phyloP scores from a whole-genome alignment of 2,329 filamentous ascomycete genomes.

The Colletotrichum sp. region DNA sequence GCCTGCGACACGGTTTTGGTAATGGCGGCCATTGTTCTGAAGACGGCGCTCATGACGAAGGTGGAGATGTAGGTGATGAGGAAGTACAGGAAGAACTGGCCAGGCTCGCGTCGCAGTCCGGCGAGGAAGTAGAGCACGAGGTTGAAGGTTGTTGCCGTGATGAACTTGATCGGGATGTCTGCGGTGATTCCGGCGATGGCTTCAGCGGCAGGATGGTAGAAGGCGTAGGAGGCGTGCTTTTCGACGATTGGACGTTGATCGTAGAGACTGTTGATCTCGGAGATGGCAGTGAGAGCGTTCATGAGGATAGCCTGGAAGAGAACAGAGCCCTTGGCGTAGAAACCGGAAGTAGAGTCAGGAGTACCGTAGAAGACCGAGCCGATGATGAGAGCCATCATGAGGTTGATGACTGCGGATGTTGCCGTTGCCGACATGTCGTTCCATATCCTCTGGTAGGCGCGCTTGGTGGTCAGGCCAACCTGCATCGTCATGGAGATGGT shows the following conservation, averaged over 20 bases:
- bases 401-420: slow-evolving; percentile 49
- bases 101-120: slow-evolving; percentile 60
- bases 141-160: slow-evolving; percentile 56
- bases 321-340: slow-evolving; percentile 59
- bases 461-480: slow-evolving; percentile 53
- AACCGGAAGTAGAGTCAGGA: slow-evolving; percentile 52
- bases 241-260: slow-evolving; percentile 52
- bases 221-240: slow-evolving; percentile 53
- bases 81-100: slow-evolving; percentile 78
- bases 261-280: slow-evolving; percentile 55
- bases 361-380: slow-evolving; percentile 65
- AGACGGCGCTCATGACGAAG: slow-evolving; percentile 77
- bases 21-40: slow-evolving; percentile 74
- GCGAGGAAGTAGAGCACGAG: slow-evolving; percentile 64
- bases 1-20: slow-evolving; percentile 70
- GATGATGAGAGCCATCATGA: slow-evolving; percentile 65
- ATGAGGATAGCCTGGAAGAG: slow-evolving; percentile 67
- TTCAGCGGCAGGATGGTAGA: slow-evolving; percentile 58
- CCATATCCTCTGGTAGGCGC: slow-evolving; percentile 58
- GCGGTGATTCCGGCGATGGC: slow-evolving; percentile 58
- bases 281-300: slow-evolving; percentile 62
- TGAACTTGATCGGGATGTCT: slow-evolving; percentile 65
- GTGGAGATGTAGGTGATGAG: slow-evolving; percentile 72
- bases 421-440: slow-evolving; percentile 55
- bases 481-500: slow-evolving; percentile 62